phyloP scores from a whole-genome alignment of 1,284 basidiomycete species.

The Tremellales sp. region DNA sequence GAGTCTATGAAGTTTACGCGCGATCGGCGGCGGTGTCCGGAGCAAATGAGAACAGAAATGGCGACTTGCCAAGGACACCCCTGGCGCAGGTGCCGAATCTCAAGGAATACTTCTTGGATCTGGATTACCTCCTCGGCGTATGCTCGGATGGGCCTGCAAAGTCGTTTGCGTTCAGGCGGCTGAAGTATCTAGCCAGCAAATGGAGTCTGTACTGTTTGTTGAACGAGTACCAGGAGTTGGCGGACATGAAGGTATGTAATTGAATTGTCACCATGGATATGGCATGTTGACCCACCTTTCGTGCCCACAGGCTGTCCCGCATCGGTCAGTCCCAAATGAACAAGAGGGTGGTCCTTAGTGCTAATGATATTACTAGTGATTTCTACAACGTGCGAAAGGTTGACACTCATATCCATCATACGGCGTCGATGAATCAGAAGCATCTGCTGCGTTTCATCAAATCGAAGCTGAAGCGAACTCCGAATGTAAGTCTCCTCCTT shows the following conservation, averaged over 20 bases:
- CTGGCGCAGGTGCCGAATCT: slow-evolving; percentile 79
- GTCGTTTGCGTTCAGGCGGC: slow-evolving; percentile 86
- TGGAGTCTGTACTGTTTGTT: slow-evolving; percentile 90
- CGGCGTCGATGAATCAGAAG: slow-evolving; percentile 99
- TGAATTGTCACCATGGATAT: background rate
- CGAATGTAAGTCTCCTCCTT: slow-evolving; percentile 46
- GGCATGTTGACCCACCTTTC: slow-evolving; percentile 1
- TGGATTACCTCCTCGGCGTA: slow-evolving; percentile 83
- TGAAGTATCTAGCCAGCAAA: slow-evolving; percentile 93
- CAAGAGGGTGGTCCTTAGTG: background rate
- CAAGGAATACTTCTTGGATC: slow-evolving; percentile 90
- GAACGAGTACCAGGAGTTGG: slow-evolving; percentile 91
- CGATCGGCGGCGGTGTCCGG: background rate
- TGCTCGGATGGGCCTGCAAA: slow-evolving; percentile 94
- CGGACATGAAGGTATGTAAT: slow-evolving; percentile 76
- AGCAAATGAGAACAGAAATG: slow-evolving; percentile 1
- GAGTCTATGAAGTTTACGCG: slow-evolving; percentile 79
- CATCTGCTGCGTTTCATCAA: slow-evolving; percentile 99
- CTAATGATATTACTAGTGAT: slow-evolving; percentile 59
- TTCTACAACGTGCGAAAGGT: slow-evolving; percentile 99
- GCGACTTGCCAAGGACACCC: slow-evolving; percentile 52
- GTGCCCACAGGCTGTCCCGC: slow-evolving; percentile 59
- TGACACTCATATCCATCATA: slow-evolving; percentile 98
- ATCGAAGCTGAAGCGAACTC: slow-evolving; percentile 64
- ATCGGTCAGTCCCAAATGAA: slow-evolving; percentile 54